Evolutionary conservation across 2,329 filamentous ascomycete genomes (phyloP).

Genomic region (Nothopassalora personata): DNA sequence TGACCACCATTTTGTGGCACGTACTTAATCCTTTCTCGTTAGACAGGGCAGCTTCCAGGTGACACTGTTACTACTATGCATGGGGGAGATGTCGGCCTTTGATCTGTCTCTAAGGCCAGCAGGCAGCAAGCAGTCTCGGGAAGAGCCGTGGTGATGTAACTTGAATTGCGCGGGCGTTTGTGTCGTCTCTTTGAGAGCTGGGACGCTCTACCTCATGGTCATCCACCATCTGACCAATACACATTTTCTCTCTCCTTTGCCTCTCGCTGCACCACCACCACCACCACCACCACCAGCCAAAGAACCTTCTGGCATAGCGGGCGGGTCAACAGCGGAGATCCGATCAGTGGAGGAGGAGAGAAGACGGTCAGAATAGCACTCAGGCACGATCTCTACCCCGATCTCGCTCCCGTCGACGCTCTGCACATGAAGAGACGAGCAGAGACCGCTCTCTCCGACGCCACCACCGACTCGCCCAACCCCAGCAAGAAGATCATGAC

Average conservation of each 20-base stretch:
- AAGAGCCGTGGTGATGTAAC: background rate
- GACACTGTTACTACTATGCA: too few species aligned
- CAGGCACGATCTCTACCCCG: constrained; percentile 6
- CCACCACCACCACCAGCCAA: background rate
- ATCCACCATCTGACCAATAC: constrained; percentile 1
- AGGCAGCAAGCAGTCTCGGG: background rate
- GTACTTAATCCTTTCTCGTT: too few species aligned
- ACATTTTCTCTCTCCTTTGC: background rate
- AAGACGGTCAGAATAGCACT: background rate
- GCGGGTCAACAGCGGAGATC: background rate
- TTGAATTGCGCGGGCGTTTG: background rate
- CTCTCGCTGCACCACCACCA: background rate
- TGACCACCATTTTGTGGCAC: too few species aligned
- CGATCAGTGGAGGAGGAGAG: constrained; percentile 1
- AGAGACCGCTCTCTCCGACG: constrained; percentile 1
- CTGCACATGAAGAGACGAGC: constrained; percentile 9
- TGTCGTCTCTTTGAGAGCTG: background rate
- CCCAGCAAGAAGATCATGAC: constrained; percentile 9
- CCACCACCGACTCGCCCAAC: background rate
- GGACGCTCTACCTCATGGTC: background rate
- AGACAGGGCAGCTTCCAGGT: too few species aligned
- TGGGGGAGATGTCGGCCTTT: too few species aligned
- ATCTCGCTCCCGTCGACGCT: background rate
- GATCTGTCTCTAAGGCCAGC: background rate
- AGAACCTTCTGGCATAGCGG: background rate